Evolutionary conservation across 208 protist genomes (phyloP).

Genomic region (Trypanosoma avium): DNA sequence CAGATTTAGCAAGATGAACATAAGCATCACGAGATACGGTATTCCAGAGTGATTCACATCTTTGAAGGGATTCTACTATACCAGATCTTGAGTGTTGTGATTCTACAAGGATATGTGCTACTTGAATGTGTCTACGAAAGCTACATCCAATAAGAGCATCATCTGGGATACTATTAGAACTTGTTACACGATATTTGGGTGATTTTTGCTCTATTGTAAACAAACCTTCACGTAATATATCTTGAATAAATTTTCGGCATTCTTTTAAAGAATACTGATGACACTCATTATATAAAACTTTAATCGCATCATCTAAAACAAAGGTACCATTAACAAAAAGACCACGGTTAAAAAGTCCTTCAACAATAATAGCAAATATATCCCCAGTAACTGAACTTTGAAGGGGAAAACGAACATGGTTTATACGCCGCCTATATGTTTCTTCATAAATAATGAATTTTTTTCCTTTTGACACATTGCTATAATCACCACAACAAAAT

Average conservation of each 20-base stretch:
- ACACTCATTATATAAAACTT: slow-evolving; percentile 77
- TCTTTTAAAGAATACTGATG: slow-evolving; percentile 53
- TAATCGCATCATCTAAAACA: slow-evolving; percentile 66
- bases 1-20: slow-evolving; percentile 53
- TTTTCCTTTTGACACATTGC: slow-evolving; percentile 50
- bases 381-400: slow-evolving; percentile 26
- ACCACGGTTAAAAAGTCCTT: slow-evolving; percentile 86
- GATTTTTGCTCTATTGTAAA: slow-evolving; percentile 27
- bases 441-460: slow-evolving; percentile 50
- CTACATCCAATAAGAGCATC: slow-evolving; percentile 77
- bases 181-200: slow-evolving; percentile 40
- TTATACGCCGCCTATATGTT: slow-evolving; percentile 63
- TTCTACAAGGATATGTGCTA: slow-evolving; percentile 75
- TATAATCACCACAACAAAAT: slow-evolving; percentile 73
- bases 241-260: slow-evolving; percentile 46
- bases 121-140: slow-evolving; percentile 75
- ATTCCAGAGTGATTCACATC: slow-evolving; percentile 58
- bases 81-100: slow-evolving; percentile 73
- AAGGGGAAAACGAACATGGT: slow-evolving; percentile 64
- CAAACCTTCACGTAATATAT: slow-evolving; percentile 34
- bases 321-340: slow-evolving; percentile 79
- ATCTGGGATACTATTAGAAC: slow-evolving; percentile 47
- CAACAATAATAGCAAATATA: slow-evolving; percentile 56
- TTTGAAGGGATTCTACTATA: slow-evolving; percentile 57
- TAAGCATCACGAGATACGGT: slow-evolving; percentile 32